Conservation (phyloP, 331 rosid genomes). For the Quercus lobata region DNA sequence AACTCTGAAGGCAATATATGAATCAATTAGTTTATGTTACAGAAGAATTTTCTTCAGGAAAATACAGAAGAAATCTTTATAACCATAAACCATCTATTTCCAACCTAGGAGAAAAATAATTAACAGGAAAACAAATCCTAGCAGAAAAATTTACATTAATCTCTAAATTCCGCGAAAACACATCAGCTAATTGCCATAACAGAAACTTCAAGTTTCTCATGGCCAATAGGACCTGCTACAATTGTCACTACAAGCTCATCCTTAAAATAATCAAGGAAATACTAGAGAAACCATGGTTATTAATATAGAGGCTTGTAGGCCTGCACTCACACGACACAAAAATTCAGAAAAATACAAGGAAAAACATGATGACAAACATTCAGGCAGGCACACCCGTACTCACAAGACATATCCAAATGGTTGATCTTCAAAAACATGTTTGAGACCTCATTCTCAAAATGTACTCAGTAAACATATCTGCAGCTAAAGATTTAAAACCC, state of each 20-base stretch:
- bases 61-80: too few species aligned
- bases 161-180: too few species aligned
- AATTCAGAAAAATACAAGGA: background rate
- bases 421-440: background rate
- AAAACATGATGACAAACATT: background rate
- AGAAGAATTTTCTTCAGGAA: too few species aligned
- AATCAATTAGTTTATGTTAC: too few species aligned
- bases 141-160: too few species aligned
- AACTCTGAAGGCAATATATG: too few species aligned
- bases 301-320: background rate
- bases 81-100: too few species aligned
- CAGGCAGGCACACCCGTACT: background rate
- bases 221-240: background rate
- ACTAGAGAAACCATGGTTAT: background rate
- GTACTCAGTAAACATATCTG: background rate
- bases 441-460: background rate
- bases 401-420: background rate
- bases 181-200: background rate
- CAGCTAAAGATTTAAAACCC: background rate
- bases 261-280: background rate
- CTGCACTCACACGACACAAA: background rate
- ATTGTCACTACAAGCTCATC: background rate
- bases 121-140: too few species aligned
- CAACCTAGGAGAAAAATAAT: too few species aligned
- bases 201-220: background rate